A percentile compares a stretch with the other conserved stretches of the same genome.
phyloP scores from a whole-genome alignment of 176 grass and related monocot species.

The Elaeis guineensis region DNA sequence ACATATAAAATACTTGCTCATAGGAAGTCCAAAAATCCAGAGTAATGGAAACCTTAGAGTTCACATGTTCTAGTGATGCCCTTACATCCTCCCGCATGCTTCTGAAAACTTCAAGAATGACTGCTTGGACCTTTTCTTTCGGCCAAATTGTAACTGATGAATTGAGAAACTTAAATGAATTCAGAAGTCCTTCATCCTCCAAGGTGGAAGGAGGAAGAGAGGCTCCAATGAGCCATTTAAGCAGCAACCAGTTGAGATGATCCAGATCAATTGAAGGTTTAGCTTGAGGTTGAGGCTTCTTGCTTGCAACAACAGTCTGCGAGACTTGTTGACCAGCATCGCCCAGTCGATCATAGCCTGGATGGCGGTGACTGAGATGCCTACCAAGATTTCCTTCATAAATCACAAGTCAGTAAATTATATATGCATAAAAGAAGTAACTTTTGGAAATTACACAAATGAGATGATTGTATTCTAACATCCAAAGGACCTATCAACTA shows the following conservation, averaged over 20 bases:
- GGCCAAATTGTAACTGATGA: constrained; percentile 61
- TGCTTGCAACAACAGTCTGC: constrained; percentile 21
- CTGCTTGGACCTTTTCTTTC: constrained; percentile 59
- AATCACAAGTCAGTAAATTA: neutral
- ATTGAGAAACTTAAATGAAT: constrained; percentile 67
- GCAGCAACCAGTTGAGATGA: constrained; percentile 83
- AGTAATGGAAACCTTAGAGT: constrained; percentile 60
- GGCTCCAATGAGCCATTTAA: constrained; percentile 64
- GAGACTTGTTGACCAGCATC: constrained; percentile 26
- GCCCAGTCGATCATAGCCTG: constrained; percentile 48
- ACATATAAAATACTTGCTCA: constrained; percentile 78
- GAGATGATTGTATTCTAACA: too few species aligned
- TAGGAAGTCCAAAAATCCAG: constrained; percentile 88
- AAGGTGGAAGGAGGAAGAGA: constrained; percentile 49
- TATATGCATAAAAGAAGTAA: too few species aligned
- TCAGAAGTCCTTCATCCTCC: constrained; percentile 42
- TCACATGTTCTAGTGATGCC: constrained; percentile 48
- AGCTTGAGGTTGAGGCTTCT: constrained; percentile 36
- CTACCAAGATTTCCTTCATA: constrained; percentile 86
- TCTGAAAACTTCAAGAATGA: constrained; percentile 55
- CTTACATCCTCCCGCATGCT: constrained; percentile 78
- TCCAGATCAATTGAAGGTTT: constrained; percentile 46
- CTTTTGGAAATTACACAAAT: too few species aligned
- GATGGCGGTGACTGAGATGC: constrained; percentile 81
- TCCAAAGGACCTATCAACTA: too few species aligned